A percentile compares a stretch with the other conserved stretches of the same genome.
phyloP scores from a whole-genome alignment of 1,284 basidiomycete genomes.

The Peniophora sp. region DNA sequence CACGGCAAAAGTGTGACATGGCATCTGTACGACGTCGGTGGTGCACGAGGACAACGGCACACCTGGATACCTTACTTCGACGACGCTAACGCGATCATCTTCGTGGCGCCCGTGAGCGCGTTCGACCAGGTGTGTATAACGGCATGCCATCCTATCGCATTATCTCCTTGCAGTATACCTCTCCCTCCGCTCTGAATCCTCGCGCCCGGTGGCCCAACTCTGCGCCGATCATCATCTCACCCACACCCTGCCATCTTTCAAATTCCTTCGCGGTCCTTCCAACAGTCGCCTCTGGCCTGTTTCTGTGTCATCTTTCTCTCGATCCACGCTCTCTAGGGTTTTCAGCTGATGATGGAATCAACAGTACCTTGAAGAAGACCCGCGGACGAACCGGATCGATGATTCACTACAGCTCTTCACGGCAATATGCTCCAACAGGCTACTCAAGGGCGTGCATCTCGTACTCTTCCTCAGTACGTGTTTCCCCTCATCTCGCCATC shows the following conservation, averaged over 20 bases:
- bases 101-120: constrained; percentile 79
- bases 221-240: not conserved
- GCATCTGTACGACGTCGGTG: constrained; percentile 78
- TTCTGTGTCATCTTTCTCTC: not conserved
- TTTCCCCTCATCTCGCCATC: not conserved
- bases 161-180: not conserved
- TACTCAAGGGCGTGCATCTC: constrained; percentile 70
- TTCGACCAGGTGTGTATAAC: constrained; percentile 60
- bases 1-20: constrained; percentile 69
- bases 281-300: not conserved
- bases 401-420: constrained; percentile 80
- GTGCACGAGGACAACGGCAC: constrained; percentile 76
- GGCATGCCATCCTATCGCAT: too few species aligned
- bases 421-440: constrained; percentile 71
- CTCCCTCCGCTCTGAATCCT: not conserved
- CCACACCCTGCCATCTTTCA: not conserved
- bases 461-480: constrained; percentile 71
- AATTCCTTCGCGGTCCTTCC: not conserved
- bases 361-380: constrained; percentile 78
- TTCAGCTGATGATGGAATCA: not conserved
- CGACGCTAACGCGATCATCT: constrained; percentile 80
- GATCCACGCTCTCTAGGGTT: not conserved
- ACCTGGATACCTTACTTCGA: constrained; percentile 80
- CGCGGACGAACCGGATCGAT: constrained; percentile 73
- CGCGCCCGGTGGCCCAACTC: not conserved